Conservation (phyloP, 352 stramenopile species). For the Pythium aristosporum region DNA sequence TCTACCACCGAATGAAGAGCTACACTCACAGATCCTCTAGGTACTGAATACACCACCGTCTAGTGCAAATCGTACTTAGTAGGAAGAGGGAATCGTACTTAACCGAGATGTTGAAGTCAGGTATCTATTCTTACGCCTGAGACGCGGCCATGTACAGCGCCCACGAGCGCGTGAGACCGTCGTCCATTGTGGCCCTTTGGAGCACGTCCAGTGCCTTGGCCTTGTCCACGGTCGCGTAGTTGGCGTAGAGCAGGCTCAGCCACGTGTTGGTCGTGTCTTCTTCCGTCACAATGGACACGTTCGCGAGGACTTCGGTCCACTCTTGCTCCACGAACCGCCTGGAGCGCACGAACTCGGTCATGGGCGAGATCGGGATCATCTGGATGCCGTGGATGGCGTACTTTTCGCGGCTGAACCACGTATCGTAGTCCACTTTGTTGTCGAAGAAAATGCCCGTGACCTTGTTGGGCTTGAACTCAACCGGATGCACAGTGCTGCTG, state of each 20-base stretch:
- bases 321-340: constrained; percentile 59
- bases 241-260: constrained; percentile 29
- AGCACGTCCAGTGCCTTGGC: constrained; percentile 19
- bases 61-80: neutral
- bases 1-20: constrained; percentile 7
- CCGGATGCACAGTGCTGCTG: constrained; percentile 43
- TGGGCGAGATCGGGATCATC: constrained; percentile 72
- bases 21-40: neutral
- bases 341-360: constrained; percentile 66
- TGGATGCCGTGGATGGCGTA: constrained; percentile 79
- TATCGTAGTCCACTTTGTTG: constrained; percentile 57
- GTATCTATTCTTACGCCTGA: constrained; percentile 34
- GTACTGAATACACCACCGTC: neutral
- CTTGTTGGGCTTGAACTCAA: constrained; percentile 67
- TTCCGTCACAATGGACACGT: neutral
- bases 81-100: neutral
- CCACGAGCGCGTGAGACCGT: constrained; percentile 31
- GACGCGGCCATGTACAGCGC: constrained; percentile 38
- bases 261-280: neutral
- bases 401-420: constrained; percentile 65
- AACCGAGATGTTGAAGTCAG: neutral
- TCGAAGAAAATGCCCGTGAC: constrained; percentile 38
- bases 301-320: constrained; percentile 30
- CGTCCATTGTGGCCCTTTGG: constrained; percentile 21
- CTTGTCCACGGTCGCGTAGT: constrained; percentile 34